phyloP scores from a whole-genome alignment of 2,329 filamentous ascomycete species.

The Fusarium tanahbumbuense region DNA sequence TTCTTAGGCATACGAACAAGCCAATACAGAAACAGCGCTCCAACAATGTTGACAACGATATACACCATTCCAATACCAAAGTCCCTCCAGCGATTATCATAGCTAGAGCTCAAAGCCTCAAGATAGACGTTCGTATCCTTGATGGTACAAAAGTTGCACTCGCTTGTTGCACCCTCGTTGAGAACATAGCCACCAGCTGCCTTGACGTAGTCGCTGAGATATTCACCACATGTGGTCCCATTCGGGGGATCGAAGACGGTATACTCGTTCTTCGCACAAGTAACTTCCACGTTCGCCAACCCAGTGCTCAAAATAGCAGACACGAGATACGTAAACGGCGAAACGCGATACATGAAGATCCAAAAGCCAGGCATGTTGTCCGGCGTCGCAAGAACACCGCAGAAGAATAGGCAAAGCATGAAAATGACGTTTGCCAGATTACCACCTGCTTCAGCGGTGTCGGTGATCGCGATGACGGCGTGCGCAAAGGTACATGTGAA shows the following conservation, averaged over 20 bases:
- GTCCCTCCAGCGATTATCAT: constrained; percentile 67
- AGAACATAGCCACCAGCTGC: constrained; percentile 61
- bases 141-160: constrained; percentile 61
- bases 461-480: constrained; percentile 71
- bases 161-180: constrained; percentile 57
- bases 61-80: constrained; percentile 67
- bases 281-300: constrained; percentile 44
- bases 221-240: constrained; percentile 65
- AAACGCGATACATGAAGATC: constrained; percentile 78
- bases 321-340: constrained; percentile 61
- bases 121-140: constrained; percentile 56
- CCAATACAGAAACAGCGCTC: constrained; percentile 64
- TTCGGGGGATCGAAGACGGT: constrained; percentile 70
- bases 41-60: constrained; percentile 63
- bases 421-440: constrained; percentile 76
- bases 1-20: constrained; percentile 56
- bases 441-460: constrained; percentile 73
- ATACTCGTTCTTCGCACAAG: constrained; percentile 73
- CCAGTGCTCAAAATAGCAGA: constrained; percentile 46
- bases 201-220: constrained; percentile 61
- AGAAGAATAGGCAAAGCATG: constrained; percentile 73
- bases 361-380: constrained; percentile 73
- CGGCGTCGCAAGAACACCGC: constrained; percentile 70
- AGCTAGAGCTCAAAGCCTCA: constrained; percentile 56
- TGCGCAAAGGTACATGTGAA: constrained; percentile 76